Conservation (phyloP, 2,329 filamentous ascomycete genomes). For the Microdochium trichocladiopsis region DNA sequence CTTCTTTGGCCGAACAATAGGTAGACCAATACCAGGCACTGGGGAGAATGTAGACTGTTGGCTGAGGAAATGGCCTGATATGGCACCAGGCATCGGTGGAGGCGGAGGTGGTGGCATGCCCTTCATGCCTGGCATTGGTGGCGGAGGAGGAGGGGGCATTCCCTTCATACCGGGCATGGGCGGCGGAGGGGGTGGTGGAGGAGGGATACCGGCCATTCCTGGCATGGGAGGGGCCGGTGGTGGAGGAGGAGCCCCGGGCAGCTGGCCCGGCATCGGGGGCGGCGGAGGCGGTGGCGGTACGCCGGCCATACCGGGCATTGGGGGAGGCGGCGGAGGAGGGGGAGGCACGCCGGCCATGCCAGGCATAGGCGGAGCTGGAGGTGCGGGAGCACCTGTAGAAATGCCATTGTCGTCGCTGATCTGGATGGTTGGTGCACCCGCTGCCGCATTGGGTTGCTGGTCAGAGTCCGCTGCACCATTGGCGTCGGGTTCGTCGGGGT, state of each 20-base stretch:
- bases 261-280: slow-evolving; percentile 23
- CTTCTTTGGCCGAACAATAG: slow-evolving; percentile 89
- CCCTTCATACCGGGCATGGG: slow-evolving; percentile 28
- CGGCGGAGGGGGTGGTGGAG: slow-evolving; percentile 40
- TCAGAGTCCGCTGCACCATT: slow-evolving; percentile 67
- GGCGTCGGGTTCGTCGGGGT: slow-evolving; percentile 63
- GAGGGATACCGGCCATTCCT: slow-evolving; percentile 33
- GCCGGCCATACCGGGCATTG: slow-evolving; percentile 20
- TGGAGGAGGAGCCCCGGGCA: slow-evolving; percentile 37
- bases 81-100: slow-evolving; percentile 60
- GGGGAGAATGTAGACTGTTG: slow-evolving; percentile 24
- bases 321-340: slow-evolving; percentile 19
- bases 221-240: slow-evolving; percentile 42
- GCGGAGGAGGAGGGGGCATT: slow-evolving; percentile 25
- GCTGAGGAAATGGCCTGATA: slow-evolving; percentile 70
- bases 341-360: slow-evolving; percentile 21
- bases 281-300: slow-evolving; percentile 36
- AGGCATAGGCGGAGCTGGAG: slow-evolving; percentile 29
- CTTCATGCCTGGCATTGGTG: slow-evolving; percentile 31
- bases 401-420: slow-evolving; percentile 35
- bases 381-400: slow-evolving; percentile 23
- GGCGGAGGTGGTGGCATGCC: slow-evolving; percentile 41
- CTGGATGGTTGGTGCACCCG: slow-evolving; percentile 50
- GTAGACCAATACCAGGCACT: slow-evolving; percentile 55
- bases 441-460: slow-evolving; percentile 59